A percentile compares a stretch with the other conserved stretches of the same genome.
phyloP scores from a whole-genome alignment of 1,284 basidiomycete species.

The Ceratobasidium theobromae region DNA sequence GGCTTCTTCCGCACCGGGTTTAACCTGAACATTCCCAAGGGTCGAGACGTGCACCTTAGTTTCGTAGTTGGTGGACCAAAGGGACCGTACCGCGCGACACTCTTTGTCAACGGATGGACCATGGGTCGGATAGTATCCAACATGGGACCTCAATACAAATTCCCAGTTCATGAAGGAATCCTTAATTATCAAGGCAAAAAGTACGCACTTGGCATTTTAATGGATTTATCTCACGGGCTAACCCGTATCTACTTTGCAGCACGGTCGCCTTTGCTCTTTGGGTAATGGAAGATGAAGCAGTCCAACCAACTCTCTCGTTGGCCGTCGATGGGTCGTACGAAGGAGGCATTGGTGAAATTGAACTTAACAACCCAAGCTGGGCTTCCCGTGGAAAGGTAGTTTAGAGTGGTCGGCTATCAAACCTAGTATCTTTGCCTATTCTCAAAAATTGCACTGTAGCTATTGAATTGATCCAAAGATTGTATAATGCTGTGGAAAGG shows the following conservation, averaged over 20 bases:
- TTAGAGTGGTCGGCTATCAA: not conserved
- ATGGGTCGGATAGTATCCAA: conserved; percentile 75
- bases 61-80: conserved; percentile 55
- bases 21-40: conserved; percentile 56
- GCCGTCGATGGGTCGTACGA: conserved; percentile 30
- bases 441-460: not conserved
- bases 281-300: conserved; percentile 30
- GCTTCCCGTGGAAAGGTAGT: conserved; percentile 14
- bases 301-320: conserved; percentile 20
- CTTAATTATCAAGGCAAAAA: conserved; percentile 68
- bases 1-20: conserved; percentile 82
- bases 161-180: conserved; percentile 77
- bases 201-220: no score
- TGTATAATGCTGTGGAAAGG: not conserved
- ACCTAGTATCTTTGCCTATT: not conserved
- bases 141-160: conserved; percentile 75
- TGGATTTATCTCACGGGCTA: not conserved
- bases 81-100: conserved; percentile 61
- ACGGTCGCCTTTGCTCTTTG: conserved; percentile 60
- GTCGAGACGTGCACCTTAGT: conserved; percentile 63
- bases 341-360: conserved; percentile 24
- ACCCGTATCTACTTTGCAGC: conserved; percentile 44
- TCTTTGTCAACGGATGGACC: conserved; percentile 84
- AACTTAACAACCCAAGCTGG: conserved; percentile 24
- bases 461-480: not conserved